These are phyloP conservation scores for Geotrichum histeridarum DNA, from an alignment of 1,139 yeast species.

Conservation along the genomic window DNA sequence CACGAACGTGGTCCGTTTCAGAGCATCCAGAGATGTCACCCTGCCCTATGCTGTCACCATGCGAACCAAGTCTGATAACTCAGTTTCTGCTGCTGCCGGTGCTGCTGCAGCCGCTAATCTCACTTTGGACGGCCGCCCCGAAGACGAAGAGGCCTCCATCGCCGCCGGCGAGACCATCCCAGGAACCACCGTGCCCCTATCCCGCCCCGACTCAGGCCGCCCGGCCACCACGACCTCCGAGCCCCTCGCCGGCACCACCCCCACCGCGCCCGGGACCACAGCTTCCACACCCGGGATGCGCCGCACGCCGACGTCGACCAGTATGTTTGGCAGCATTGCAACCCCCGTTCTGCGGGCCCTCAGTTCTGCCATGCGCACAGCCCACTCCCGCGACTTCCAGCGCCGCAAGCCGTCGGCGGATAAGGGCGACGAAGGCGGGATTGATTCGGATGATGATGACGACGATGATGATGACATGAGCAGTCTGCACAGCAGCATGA, in stretches of 20 bases:
- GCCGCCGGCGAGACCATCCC: conserved; percentile 6
- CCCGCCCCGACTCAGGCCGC: background rate
- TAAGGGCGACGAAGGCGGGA: conserved; percentile 36
- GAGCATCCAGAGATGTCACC: conserved; percentile 83
- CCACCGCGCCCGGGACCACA: conserved; percentile 10
- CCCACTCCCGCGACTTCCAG: conserved; percentile 88
- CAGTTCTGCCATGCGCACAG: conserved; percentile 62
- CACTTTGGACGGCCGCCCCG: conserved; percentile 3
- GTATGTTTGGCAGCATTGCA: conserved; percentile 27
- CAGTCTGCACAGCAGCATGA: conserved; percentile 8
- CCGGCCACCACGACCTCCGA: conserved; percentile 16
- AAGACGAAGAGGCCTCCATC: conserved; percentile 3
- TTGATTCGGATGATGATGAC: conserved; percentile 36
- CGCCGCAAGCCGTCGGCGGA: conserved; percentile 46
- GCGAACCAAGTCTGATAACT: background rate
- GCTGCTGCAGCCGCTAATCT: background rate
- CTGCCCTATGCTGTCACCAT: conserved; percentile 62
- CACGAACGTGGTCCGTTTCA: conserved; percentile 73
- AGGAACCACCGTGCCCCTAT: background rate
- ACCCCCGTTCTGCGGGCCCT: conserved; percentile 46
- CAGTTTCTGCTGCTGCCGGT: conserved; percentile 1
- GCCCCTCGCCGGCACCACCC: conserved; percentile 4
- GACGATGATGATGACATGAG: conserved; percentile 26
- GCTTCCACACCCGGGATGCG: conserved; percentile 14
- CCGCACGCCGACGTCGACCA: conserved; percentile 16